phyloP scores from a whole-genome alignment of 2,329 filamentous ascomycete genomes.

The Blumeria graminis region DNA sequence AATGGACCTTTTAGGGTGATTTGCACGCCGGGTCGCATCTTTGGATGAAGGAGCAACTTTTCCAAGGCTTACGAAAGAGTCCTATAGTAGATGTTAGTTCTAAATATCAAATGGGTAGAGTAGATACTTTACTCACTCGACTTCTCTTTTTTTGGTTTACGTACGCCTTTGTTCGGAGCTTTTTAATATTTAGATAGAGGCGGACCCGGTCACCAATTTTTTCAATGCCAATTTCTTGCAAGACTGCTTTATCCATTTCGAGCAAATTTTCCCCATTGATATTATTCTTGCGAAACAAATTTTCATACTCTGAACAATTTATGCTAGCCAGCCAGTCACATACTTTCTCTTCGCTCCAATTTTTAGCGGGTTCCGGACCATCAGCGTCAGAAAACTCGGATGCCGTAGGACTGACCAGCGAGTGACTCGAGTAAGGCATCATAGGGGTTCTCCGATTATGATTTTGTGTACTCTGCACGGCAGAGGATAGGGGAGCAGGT shows the following conservation, averaged over 20 bases:
- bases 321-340: slow-evolving; percentile 78
- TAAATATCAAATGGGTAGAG: background rate
- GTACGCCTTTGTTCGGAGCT: slow-evolving; percentile 51
- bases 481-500: slow-evolving; percentile 19
- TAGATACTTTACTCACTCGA: slow-evolving; percentile 33
- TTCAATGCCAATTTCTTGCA: slow-evolving; percentile 96
- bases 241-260: slow-evolving; percentile 86
- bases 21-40: slow-evolving; percentile 37
- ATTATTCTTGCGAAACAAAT: slow-evolving; percentile 72
- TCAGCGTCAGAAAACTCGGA: slow-evolving; percentile 80
- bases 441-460: slow-evolving; percentile 28
- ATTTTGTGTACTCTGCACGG: slow-evolving; percentile 25
- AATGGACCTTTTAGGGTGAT: slow-evolving; percentile 24
- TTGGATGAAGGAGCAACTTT: slow-evolving; percentile 35
- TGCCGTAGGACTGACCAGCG: slow-evolving; percentile 58
- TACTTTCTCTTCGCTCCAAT: slow-evolving; percentile 80
- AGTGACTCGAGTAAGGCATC: slow-evolving; percentile 25
- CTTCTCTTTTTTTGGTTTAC: slow-evolving; percentile 64
- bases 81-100: slow-evolving; percentile 24
- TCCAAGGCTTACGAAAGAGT: slow-evolving; percentile 66
- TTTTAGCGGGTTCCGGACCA: slow-evolving; percentile 49
- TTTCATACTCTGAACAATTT: slow-evolving; percentile 83
- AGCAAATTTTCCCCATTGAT: slow-evolving; percentile 94
- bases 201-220: slow-evolving; percentile 93
- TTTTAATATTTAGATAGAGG: slow-evolving; percentile 67